Conservation (phyloP, 352 stramenopile species). For the Phytopythium helicoides region DNA sequence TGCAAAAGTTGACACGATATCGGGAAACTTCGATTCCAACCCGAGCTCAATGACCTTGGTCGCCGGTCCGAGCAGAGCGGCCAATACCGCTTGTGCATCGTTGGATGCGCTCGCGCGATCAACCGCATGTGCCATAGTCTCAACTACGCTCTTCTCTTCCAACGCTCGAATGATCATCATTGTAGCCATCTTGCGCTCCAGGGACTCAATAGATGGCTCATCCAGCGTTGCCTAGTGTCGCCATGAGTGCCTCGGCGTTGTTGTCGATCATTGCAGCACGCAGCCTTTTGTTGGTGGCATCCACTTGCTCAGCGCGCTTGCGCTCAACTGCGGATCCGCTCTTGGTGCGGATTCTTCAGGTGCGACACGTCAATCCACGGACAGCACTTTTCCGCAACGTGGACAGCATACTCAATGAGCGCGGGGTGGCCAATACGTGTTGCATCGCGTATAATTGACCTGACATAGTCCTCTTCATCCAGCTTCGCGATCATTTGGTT, state of each 20-base stretch:
- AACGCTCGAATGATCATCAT: slow-evolving; percentile 81
- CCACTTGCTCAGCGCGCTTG: slow-evolving; percentile 35
- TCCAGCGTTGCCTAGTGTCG: slow-evolving; percentile 58
- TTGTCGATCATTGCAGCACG: slow-evolving; percentile 60
- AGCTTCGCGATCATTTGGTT: slow-evolving; percentile 50
- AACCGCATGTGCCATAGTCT: slow-evolving; percentile 38
- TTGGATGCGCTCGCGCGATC: slow-evolving; percentile 7
- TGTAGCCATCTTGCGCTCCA: slow-evolving; percentile 74
- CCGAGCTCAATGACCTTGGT: slow-evolving; percentile 56
- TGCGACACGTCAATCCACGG: slow-evolving; percentile 54
- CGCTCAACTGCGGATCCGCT: slow-evolving; percentile 31
- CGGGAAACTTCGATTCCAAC: slow-evolving; percentile 51
- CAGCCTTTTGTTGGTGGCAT: slow-evolving; percentile 48
- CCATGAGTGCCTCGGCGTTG: slow-evolving; percentile 70
- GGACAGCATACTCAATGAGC: slow-evolving; percentile 65
- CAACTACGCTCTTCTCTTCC: slow-evolving; percentile 67
- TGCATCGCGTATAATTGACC: slow-evolving; percentile 66
- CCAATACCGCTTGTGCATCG: slow-evolving; percentile 17
- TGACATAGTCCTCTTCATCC: slow-evolving; percentile 77
- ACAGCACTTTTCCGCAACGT: slow-evolving; percentile 57
- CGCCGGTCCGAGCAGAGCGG: slow-evolving; percentile 27
- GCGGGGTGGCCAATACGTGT: slow-evolving; percentile 49
- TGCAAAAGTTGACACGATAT: slow-evolving; percentile 13
- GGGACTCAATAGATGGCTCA: slow-evolving; percentile 57
- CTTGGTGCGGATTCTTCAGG: slow-evolving; percentile 37